Evolutionary conservation across 2,329 filamentous ascomycete species (phyloP).

Genomic region (Aureobasidium sp.): DNA sequence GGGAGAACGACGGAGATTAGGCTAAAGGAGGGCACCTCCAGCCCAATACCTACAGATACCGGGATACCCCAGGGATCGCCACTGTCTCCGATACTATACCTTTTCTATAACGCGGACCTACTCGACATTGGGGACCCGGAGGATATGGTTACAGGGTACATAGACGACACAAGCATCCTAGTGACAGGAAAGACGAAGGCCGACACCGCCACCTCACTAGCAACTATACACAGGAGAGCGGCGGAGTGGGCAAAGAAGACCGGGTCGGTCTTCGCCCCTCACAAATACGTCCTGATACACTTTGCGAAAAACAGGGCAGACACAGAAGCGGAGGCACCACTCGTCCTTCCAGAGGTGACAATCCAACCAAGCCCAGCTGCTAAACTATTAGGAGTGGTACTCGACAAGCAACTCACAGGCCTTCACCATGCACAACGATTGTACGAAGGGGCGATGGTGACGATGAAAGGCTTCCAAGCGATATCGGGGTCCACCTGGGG

Average conservation of each 20-base stretch:
- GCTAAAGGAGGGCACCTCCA: slow-evolving; percentile 19
- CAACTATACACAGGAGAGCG: slow-evolving; percentile 20
- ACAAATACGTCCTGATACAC: slow-evolving; percentile 28
- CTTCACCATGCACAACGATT: not conserved
- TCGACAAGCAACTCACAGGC: not conserved
- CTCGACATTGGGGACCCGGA: no score
- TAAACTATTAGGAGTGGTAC: not conserved
- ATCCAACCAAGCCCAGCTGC: not conserved
- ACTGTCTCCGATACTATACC: slow-evolving; percentile 17
- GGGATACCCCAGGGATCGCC: slow-evolving; percentile 24
- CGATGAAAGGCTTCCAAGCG: not conserved
- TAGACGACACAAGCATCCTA: slow-evolving; percentile 24
- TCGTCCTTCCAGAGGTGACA: not conserved
- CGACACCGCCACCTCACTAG: slow-evolving; percentile 10
- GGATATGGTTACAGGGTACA: slow-evolving; percentile 18
- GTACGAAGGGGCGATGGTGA: not conserved
- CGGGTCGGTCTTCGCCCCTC: slow-evolving; percentile 24
- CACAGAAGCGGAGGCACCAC: not conserved
- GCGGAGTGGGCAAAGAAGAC: slow-evolving; percentile 23
- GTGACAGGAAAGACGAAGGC: not conserved
- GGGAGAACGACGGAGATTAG: slow-evolving; percentile 18
- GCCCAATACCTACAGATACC: slow-evolving; percentile 18
- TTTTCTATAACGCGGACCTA: no score
- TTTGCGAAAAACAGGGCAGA: slow-evolving; percentile 19
- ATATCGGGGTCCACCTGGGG: not conserved